Evolutionary conservation across 305 asterid genomes (phyloP), one percentile per base, ranked within the genome.

Genomic region (Solanum aculeatissimum): DNA sequence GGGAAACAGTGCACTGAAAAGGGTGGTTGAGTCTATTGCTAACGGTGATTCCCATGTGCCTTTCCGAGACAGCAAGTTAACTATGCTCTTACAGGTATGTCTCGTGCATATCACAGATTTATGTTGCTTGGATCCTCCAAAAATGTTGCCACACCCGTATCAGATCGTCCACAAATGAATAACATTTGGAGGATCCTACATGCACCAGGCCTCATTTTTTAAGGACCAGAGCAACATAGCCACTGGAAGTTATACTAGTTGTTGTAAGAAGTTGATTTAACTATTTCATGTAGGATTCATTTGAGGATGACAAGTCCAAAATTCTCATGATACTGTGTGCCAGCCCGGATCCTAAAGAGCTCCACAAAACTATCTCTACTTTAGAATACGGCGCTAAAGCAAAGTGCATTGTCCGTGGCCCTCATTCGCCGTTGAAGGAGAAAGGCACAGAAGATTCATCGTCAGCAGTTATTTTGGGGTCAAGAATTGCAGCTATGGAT

Each of bases 31-130:
- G 83, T 97, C 99, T 6, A 97, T 97, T 35, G 98, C 99, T 3
- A 97, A 97, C 84, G 97, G 98, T 8, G 99, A 97, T 87, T 94
- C 98, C 29, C 99, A 97, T 21, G 99, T 97, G 58, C 98, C 99
- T 1, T 97, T 97, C 84, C 93, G 99, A 83, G 99, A 97, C 81
- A 97, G 99, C 95, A 97, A 97, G 91, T 84, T 97, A 62, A 97
- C 99, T 25, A 97, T 97, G 99, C 98, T 97, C 91, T 95, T 97
- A 63, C 99, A 97, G 98, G 99, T 95, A 77, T 12, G 6, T 81
- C 51, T 74, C 14, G 3, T 47, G 81, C n/a, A 74, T 4, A 47
- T 5, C 42, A 45, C 21, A 10, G 40, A 45, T 25, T 0, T 29
- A 15, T 29, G 72, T 15, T 65, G 23, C 45, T 29, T 0, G 43